Conservation (phyloP, 495 filamentous ascomycete genomes). For the Podospora didyma region DNA sequence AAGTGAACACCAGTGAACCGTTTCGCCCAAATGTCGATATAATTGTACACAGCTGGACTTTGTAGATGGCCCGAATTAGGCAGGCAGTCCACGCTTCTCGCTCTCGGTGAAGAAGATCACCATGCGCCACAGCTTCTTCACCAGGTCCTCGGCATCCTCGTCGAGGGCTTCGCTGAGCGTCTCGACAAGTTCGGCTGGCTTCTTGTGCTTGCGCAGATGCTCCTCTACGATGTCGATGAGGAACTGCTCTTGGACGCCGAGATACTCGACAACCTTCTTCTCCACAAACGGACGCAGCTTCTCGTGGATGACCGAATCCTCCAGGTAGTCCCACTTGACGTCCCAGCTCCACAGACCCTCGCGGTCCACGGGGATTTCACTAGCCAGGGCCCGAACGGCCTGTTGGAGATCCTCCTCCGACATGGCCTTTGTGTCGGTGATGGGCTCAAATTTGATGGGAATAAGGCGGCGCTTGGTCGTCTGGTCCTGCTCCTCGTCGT, state of each 20-base stretch:
- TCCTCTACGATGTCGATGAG: conserved; percentile 89
- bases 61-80: conserved; percentile 31
- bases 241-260: conserved; percentile 95
- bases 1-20: too few species aligned
- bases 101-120: conserved; percentile 96
- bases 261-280: conserved; percentile 95
- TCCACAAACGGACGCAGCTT: conserved; percentile 93
- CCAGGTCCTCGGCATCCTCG: conserved; percentile 89
- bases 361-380: conserved; percentile 84
- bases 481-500: conserved; percentile 83
- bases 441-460: conserved; percentile 85
- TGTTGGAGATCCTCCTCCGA: conserved; percentile 80
- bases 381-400: conserved; percentile 72
- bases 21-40: neutral
- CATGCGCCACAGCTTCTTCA: conserved; percentile 98
- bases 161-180: conserved; percentile 86
- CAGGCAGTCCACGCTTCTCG: conserved; percentile 84
- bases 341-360: conserved; percentile 87
- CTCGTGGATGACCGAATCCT: conserved; percentile 75
- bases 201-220: conserved; percentile 72
- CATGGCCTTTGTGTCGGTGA: conserved; percentile 63
- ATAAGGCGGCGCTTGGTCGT: conserved; percentile 75
- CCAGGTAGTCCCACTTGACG: conserved; percentile 92
- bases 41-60: neutral
- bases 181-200: conserved; percentile 76